Percentiles rank a stretch among this genome's conserved stretches.
Evolutionary conservation across 257 asterid genomes (phyloP).

Genomic region (Jacaranda copaia): DNA sequence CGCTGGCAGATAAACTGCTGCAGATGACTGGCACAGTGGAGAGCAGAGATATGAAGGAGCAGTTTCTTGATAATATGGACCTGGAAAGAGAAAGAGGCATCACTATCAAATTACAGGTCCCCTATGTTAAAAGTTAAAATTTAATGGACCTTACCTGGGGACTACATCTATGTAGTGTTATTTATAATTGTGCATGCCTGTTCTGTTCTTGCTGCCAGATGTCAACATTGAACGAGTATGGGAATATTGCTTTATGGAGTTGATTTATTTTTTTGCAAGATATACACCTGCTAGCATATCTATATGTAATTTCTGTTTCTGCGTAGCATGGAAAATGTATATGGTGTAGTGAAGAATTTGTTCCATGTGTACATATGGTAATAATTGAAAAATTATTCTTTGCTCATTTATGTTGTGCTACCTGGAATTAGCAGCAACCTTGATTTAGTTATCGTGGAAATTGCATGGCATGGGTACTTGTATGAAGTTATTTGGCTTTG

Average conservation of each 20-base stretch:
- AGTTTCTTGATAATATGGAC: constrained; percentile 98
- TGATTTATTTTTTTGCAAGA: neutral
- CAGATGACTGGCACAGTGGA: constrained; percentile 96
- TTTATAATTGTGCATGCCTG: neutral
- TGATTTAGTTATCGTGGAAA: constrained; percentile 19
- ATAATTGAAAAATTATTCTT: constrained; percentile 7
- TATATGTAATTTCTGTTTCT: constrained; percentile 6
- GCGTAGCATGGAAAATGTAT: neutral
- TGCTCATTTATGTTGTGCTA: constrained; percentile 2
- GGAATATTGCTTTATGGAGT: constrained; percentile 19
- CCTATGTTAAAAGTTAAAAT: constrained; percentile 8
- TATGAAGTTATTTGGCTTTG: constrained; percentile 20
- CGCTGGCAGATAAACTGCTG: constrained; percentile 92
- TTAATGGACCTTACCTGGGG: neutral
- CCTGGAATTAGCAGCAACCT: neutral
- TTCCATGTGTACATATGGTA: neutral
- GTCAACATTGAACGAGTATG: constrained; percentile 15
- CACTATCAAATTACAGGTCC: constrained; percentile 97
- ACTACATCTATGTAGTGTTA: neutral
- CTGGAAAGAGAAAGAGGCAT: constrained; percentile 99
- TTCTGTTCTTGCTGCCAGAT: constrained; percentile 1
- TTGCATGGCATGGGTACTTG: constrained; percentile 21
- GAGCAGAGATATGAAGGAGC: constrained; percentile 95
- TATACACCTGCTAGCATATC: neutral
- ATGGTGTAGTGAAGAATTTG: neutral